Percentiles rank a stretch among this genome's conserved stretches.
These are phyloP conservation scores for Dioscorea cayenensis DNA, from an alignment of 116 monocot species.

Conservation along the genomic window DNA sequence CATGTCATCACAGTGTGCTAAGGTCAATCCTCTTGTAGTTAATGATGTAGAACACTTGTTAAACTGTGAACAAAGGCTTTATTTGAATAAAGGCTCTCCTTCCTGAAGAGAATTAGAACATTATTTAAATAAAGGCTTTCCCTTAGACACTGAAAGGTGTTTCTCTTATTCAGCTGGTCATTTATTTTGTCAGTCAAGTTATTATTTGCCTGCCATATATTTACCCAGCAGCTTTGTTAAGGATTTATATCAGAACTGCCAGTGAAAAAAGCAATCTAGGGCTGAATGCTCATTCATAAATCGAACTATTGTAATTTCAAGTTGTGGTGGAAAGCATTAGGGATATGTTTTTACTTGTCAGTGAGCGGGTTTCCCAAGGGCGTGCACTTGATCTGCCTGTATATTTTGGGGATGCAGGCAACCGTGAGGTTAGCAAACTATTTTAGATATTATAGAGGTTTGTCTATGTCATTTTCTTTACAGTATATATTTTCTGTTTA, in stretches of 20 bases:
- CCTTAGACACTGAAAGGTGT: too few species aligned
- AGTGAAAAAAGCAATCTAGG: neutral
- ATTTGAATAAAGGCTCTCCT: too few species aligned
- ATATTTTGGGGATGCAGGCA: constrained; percentile 98
- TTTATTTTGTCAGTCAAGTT: too few species aligned
- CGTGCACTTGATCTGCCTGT: constrained; percentile 94
- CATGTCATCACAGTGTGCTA: too few species aligned
- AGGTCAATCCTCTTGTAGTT: too few species aligned
- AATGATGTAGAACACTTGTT: too few species aligned
- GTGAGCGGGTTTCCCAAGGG: constrained; percentile 89
- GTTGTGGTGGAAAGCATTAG: neutral
- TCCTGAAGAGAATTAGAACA: too few species aligned
- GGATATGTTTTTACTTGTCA: constrained; percentile 16
- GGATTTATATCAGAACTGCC: neutral
- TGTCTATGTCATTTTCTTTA: neutral
- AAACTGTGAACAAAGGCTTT: too few species aligned
- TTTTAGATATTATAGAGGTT: neutral
- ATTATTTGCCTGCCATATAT: too few species aligned
- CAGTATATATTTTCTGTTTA: neutral
- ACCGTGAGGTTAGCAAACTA: constrained; percentile 68
- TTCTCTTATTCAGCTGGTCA: too few species aligned
- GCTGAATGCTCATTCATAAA: neutral
- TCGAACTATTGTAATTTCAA: neutral
- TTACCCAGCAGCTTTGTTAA: neutral
- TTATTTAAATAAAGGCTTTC: too few species aligned